Conservation (phyloP, 345 rosid genomes). For the Sonneratia caseolaris region DNA sequence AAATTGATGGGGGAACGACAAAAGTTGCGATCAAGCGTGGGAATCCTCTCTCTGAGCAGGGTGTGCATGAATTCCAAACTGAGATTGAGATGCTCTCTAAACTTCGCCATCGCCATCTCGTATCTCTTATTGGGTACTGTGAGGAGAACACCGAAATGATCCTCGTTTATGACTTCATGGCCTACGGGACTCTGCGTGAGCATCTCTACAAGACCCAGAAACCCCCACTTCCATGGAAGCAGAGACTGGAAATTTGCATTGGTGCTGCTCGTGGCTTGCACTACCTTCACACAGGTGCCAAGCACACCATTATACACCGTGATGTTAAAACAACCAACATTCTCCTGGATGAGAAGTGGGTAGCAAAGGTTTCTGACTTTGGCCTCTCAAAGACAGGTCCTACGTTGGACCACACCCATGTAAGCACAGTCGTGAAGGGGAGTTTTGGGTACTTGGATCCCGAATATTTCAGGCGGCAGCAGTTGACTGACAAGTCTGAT, state of each 20-base stretch:
- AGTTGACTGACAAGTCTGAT: constrained; percentile 17
- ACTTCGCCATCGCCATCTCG: constrained; percentile 94
- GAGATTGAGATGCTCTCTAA: constrained; percentile 94
- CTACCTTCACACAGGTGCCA: constrained; percentile 44
- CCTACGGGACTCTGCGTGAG: constrained; percentile 89
- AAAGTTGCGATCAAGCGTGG: constrained; percentile 97
- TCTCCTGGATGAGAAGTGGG: no score
- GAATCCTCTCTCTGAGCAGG: constrained; percentile 94
- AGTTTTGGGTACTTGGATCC: no score
- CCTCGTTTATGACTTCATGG: constrained; percentile 95
- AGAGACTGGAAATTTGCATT: constrained; percentile 93
- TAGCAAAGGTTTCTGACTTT: no score
- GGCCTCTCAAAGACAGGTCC: no score
- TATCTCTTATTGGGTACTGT: constrained; percentile 89
- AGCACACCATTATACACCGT: no score
- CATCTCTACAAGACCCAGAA: constrained; percentile 90
- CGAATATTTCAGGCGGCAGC: no score
- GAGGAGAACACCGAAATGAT: constrained; percentile 96
- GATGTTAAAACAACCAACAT: no score
- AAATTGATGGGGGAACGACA: constrained; percentile 74
- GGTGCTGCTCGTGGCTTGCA: constrained; percentile 95
- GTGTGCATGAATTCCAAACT: constrained; percentile 32
- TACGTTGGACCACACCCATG: no score
- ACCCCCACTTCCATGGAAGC: constrained; percentile 90
- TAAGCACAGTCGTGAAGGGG: no score